Base-by-base conservation (phyloP, 2,329 filamentous ascomycete genomes). In the Gaeumannomyces sp. region DNA sequence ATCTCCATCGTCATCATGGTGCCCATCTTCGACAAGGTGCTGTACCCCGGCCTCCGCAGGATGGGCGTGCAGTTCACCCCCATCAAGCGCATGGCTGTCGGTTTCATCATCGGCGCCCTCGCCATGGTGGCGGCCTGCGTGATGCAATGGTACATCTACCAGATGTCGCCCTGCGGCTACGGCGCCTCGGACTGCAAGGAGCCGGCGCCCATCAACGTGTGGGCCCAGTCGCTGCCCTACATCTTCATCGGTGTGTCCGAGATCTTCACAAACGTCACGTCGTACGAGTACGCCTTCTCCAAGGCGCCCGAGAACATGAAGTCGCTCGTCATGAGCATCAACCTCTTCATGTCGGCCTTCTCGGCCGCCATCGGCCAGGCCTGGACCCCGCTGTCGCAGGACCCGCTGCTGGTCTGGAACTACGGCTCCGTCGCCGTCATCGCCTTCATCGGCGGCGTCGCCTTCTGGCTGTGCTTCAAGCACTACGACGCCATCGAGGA, bases 301-400 rank as follows among this genome's bases (percentile, higher is more conserved):
- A 92, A 92, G 75, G 89, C 89, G 0, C 90, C 90, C 11, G 83
- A 82, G 72, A 92, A 91, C 77, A 93, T 93, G 89, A 83, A 89
- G 7, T 89, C 86, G 31, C 81, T 92, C 64, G 87, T 93, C n/a
- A 81, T 83, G 69, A 84, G 85, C 13, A 80, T 92, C 64, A 84
- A 84, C 60, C 83, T 90, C 59, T 89, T 91, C 77, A 88, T 85
- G 78, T 85, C 83, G 58, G 87, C 89, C 61, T 85, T 92, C 72
- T 85, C 86, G 8, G 80, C 86, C 57, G 89, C 89, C 56, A 78
- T 92, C 29, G 87, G 87, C 0, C 87, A 92, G 76, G 89, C 78
- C 13, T 74, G 80, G 31, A 68, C 69, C 25, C 71, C 72, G 31
- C 73, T 80, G 25, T 73, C 77, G 35, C 71, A 72, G 8, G 88